phyloP scores from a whole-genome alignment of 495 filamentous ascomycete genomes.

The Aspergillus coremiiformis region DNA sequence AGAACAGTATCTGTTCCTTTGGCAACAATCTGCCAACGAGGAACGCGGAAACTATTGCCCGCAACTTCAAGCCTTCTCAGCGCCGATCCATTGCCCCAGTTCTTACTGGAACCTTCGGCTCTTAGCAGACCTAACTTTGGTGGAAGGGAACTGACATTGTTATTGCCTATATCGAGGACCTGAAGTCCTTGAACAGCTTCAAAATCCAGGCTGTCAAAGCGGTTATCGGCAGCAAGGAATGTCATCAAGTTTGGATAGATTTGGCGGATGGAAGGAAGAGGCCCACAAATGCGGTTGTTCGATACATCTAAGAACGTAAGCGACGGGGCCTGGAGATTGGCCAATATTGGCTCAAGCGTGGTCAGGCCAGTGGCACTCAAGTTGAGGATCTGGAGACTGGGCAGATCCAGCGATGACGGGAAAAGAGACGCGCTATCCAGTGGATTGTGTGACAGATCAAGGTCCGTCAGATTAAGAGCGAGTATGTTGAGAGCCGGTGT shows the following conservation, averaged over 20 bases:
- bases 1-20: constrained; percentile 84
- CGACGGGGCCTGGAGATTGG: constrained; percentile 58
- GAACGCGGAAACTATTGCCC: constrained; percentile 79
- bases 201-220: constrained; percentile 60
- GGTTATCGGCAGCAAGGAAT: constrained; percentile 70
- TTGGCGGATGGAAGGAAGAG: constrained; percentile 50
- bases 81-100: constrained; percentile 31
- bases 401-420: constrained; percentile 53
- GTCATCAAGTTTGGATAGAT: constrained; percentile 59
- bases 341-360: constrained; percentile 53
- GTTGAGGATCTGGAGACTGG: constrained; percentile 66
- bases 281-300: constrained; percentile 61
- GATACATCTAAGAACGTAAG: constrained; percentile 72
- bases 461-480: constrained; percentile 56
- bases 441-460: constrained; percentile 77
- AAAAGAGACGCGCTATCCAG: constrained; percentile 56
- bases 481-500: constrained; percentile 55
- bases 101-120: constrained; percentile 36
- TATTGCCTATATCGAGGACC: constrained; percentile 71
- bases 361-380: constrained; percentile 62
- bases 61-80: constrained; percentile 56
- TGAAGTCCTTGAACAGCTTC: constrained; percentile 67
- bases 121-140: constrained; percentile 68
- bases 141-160: constrained; percentile 70
- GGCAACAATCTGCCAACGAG: constrained; percentile 76